A percentile compares a stretch with the other conserved stretches of the same genome.
phyloP scores from a whole-genome alignment of 352 stramenopile species.

The Pelagophyceae sp. region DNA sequence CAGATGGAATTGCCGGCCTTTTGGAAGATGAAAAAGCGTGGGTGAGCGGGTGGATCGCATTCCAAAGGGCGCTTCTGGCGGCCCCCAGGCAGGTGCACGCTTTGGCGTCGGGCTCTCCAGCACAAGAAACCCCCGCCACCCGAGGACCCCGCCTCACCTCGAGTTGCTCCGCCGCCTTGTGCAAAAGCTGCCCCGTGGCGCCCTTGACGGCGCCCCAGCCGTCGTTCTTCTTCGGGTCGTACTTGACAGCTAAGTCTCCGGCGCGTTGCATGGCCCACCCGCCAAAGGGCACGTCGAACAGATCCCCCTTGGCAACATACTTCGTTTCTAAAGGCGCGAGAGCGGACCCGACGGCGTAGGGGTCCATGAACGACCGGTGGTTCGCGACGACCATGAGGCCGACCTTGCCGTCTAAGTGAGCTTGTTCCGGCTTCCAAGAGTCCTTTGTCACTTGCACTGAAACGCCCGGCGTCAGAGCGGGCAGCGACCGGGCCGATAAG shows the following conservation, averaged over 20 bases:
- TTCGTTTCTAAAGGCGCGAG: constrained; percentile 8
- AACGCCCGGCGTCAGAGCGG: not conserved
- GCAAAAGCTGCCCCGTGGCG: not conserved
- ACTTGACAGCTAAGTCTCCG: constrained; percentile 11
- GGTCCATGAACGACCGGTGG: constrained; percentile 13
- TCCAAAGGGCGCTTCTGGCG: too few relatives aligned
- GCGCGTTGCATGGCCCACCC: constrained; percentile 12
- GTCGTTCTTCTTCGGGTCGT: not conserved
- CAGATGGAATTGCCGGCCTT: constrained; percentile 3
- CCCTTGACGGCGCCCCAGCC: constrained; percentile 20
- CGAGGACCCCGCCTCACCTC: too few relatives aligned
- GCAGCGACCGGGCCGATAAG: not conserved
- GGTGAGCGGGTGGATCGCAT: too few relatives aligned
- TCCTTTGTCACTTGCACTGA: not conserved
- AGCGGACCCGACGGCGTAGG: not conserved
- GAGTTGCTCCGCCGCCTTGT: not conserved
- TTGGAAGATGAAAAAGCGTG: too few relatives aligned
- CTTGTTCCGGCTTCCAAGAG: not conserved
- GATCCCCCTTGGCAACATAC: constrained; percentile 12
- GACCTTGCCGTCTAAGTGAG: not conserved
- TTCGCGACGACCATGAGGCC: not conserved
- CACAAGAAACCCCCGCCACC: too few relatives aligned
- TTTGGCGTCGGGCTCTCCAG: too few relatives aligned
- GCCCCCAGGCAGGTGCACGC: too few relatives aligned
- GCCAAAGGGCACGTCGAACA: constrained; percentile 14